Evolutionary conservation across 805 yeast genomes (phyloP).

Genomic region (Suhomyces sp.): DNA sequence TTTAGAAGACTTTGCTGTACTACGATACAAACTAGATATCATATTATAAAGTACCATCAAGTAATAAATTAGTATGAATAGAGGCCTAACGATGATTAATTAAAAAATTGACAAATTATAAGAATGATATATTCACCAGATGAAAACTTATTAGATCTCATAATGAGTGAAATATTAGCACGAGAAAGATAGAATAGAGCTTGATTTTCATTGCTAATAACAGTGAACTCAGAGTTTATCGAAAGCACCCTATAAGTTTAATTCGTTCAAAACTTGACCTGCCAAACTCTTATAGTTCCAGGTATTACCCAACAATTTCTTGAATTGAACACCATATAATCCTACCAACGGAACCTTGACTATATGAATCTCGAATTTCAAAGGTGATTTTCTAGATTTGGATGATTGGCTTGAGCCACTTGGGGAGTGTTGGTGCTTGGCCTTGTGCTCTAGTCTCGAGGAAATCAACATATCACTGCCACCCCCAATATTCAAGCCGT

Average conservation of each 20-base stretch:
- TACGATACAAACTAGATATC: background rate
- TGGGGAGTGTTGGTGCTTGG: conserved; percentile 32
- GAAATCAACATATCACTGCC: conserved; percentile 62
- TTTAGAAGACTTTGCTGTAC: background rate
- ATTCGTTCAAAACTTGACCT: conserved; percentile 70
- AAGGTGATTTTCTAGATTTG: conserved; percentile 44
- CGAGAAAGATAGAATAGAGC: background rate
- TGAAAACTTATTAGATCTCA: background rate
- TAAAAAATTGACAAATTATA: background rate
- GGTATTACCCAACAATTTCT: conserved; percentile 88
- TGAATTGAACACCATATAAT: conserved; percentile 90
- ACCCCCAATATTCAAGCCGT: conserved; percentile 45
- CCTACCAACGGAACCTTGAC: conserved; percentile 91
- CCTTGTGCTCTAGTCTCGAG: conserved; percentile 54
- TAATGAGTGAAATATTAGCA: background rate
- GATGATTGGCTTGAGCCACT: conserved; percentile 17
- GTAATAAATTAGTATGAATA: background rate
- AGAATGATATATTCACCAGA: background rate
- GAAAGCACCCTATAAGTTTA: conserved; percentile 50
- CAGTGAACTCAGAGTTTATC: background rate
- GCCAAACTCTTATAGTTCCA: conserved; percentile 94
- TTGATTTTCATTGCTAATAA: background rate
- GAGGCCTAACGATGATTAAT: background rate
- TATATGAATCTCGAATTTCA: conserved; percentile 85
- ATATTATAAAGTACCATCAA: background rate